Evolutionary conservation across 2,329 filamentous ascomycete genomes (phyloP), one percentile per base, ranked within the genome.

Genomic region (Microdochium paspali): DNA sequence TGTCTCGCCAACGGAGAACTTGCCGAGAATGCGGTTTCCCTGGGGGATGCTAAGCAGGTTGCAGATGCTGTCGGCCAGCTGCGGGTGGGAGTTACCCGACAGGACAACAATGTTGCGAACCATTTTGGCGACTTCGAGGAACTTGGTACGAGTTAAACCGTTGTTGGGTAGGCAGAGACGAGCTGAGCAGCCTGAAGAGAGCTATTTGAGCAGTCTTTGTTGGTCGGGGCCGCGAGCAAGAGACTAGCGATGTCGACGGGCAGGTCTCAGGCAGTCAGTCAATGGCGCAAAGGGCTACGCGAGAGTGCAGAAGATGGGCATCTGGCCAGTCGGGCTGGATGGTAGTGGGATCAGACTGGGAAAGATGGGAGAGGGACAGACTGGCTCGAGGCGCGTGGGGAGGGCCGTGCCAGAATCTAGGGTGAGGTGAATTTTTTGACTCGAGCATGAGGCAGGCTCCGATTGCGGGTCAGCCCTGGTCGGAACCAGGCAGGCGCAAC

Each of bases 1-100:
- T 56, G 87, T 95, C 72, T 97, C 93, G 56, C 93, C 93, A 46
- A 93, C 89, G 26, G 90, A 88, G 72, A 98, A 98, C 71, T 96
- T 96, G 62, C 76, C 80, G 45, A 97, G 81, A 51, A 90, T 82
- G 56, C 91, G 85, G 61, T 90, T 84, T 57, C 89, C 88, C 20
- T 81, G 75, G n/a, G 89, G 84, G 47, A 98, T 82, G 57, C 90
- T 88, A 50, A 98, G 84, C 56, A 89, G 84, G 58, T 85, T 85
- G 77, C 87, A 95, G 62, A 98, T 87, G 51, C 77, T 86, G 58
- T 94, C 84, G 55, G 88, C 87, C 56, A 97, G 80, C 62, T 85
- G 76, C 20, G 90, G 90, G 72, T 97, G 91, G 61, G 90, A 95
- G 65, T 87, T 93, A 51, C 93, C 91, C 58, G 90, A 89, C 54